Evolutionary conservation across 1,284 basidiomycete genomes (phyloP), one percentile per base, ranked within the genome.

Genomic region (Ustilago loliicola): DNA sequence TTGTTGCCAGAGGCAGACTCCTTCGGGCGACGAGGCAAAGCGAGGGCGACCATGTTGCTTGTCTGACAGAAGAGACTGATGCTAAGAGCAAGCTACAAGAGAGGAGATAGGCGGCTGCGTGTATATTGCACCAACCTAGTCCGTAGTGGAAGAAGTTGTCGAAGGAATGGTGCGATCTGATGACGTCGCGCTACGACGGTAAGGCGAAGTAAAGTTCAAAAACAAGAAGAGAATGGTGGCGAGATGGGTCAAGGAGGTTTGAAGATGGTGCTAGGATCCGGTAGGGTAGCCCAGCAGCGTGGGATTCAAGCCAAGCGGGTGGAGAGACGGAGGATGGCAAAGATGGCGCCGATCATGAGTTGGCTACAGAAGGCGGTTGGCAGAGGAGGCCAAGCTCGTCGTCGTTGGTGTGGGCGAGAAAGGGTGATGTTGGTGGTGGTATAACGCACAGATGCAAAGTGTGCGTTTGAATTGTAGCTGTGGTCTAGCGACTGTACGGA

Each of bases 251-350:
- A 74, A 71, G 72, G 66, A 55, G 76, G 70, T 57, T 79, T 72
- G 34, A 79, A 71, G 53, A 65, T 73, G 66, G 71, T 68, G 68
- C 73, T 76, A 68, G 68, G 68, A 68, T 71, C 48, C 42, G 61
- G 65, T 13, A 55, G 48, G 50, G 52, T 53, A 15, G 61, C 61
- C 67, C 72, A 75, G 72, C 68, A 63, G 68, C 73, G 68, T 67
- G 68, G 65, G 65, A 72, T 71, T 72, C 69, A 76, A 76, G 73
- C 73, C 65, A 72, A 68, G 68, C 65, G 61, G 68, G 64, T 71
- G 68, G 67, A 76, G 61, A 71, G 73, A 67, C 58, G 68, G 61
- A 72, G 65, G 52, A 76, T 61, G 51, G 62, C 65, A 58, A 67
- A 61, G 54, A 63, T 66, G 64, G 54, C 60, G 63, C 63, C 67